Evolutionary conservation across 805 yeast species (phyloP).

Genomic region (Barnettozyma populi): DNA sequence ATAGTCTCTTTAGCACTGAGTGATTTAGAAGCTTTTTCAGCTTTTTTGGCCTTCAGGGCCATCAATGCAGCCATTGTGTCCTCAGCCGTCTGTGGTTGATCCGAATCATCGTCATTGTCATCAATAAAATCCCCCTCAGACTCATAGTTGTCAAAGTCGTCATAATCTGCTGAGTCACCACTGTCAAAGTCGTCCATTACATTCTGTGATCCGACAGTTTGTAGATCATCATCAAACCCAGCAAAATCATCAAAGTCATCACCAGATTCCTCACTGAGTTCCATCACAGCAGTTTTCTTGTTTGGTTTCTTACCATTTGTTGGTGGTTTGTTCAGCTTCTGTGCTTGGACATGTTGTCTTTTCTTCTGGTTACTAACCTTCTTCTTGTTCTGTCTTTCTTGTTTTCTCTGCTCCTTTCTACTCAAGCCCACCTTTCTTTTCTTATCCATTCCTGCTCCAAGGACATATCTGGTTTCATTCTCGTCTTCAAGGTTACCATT

Average conservation of each 20-base stretch:
- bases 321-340: not conserved
- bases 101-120: conserved; percentile 22
- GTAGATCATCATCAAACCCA: conserved; percentile 18
- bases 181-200: conserved; percentile 10
- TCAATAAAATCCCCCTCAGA: conserved; percentile 24
- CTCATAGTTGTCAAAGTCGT: conserved; percentile 18
- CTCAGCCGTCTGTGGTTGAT: conserved; percentile 32
- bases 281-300: not conserved
- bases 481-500: conserved; percentile 25
- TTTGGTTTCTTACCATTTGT: conserved; percentile 4
- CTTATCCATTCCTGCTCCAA: conserved; percentile 29
- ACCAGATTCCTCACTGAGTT: conserved; percentile 16
- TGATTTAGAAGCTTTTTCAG: conserved; percentile 17
- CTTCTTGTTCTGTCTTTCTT: conserved; percentile 26
- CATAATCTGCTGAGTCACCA: conserved; percentile 27
- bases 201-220: conserved; percentile 7
- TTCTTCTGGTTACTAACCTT: not conserved
- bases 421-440: conserved; percentile 28
- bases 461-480: conserved; percentile 33
- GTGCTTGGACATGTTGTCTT: conserved; percentile 4
- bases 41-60: conserved; percentile 34
- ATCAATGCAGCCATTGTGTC: conserved; percentile 41
- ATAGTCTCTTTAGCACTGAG: conserved; percentile 37
- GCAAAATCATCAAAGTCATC: conserved; percentile 24
- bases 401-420: conserved; percentile 40